These are phyloP conservation scores for Stereum hirsutum DNA, from an alignment of 1,284 basidiomycete species.

Conservation along the genomic window DNA sequence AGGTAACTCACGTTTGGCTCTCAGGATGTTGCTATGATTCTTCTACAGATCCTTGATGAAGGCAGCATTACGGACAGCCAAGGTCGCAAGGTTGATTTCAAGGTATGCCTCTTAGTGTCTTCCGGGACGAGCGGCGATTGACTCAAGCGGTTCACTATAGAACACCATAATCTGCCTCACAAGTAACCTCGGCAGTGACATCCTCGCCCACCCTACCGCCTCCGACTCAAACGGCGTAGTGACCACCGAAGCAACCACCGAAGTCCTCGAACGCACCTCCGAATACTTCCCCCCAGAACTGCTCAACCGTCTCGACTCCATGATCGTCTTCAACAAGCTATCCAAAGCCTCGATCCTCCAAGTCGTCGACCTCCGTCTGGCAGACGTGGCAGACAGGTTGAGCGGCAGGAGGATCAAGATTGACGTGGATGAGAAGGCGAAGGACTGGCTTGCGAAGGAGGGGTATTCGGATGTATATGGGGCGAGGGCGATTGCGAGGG, in stretches of 20 bases:
- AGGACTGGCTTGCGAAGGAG: slow-evolving; percentile 65
- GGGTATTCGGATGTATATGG: slow-evolving; percentile 87
- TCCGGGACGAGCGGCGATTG: neutral
- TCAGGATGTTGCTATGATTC: slow-evolving; percentile 81
- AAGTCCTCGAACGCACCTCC: slow-evolving; percentile 71
- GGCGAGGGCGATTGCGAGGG: slow-evolving; percentile 75
- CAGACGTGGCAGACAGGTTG: slow-evolving; percentile 66
- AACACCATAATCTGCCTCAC: slow-evolving; percentile 75
- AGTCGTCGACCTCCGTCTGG: slow-evolving; percentile 71
- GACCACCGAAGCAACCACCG: slow-evolving; percentile 48
- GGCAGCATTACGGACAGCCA: slow-evolving; percentile 78
- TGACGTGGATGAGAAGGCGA: slow-evolving; percentile 57
- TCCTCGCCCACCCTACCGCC: slow-evolving; percentile 64
- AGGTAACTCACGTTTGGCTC: neutral
- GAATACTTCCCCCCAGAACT: slow-evolving; percentile 88
- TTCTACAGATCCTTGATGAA: slow-evolving; percentile 91
- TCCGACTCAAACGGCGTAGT: slow-evolving; percentile 62
- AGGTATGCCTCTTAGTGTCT: slow-evolving; percentile 26
- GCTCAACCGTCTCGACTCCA: slow-evolving; percentile 82
- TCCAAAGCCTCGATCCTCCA: slow-evolving; percentile 64
- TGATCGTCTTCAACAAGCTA: slow-evolving; percentile 86
- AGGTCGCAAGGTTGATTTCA: slow-evolving; percentile 26
- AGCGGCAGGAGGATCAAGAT: slow-evolving; percentile 60
- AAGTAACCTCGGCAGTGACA: slow-evolving; percentile 57
- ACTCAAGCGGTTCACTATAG: slow-evolving; percentile 30